phyloP scores from a whole-genome alignment of 2,329 filamentous ascomycete genomes.

The Trichoderma sp. region DNA sequence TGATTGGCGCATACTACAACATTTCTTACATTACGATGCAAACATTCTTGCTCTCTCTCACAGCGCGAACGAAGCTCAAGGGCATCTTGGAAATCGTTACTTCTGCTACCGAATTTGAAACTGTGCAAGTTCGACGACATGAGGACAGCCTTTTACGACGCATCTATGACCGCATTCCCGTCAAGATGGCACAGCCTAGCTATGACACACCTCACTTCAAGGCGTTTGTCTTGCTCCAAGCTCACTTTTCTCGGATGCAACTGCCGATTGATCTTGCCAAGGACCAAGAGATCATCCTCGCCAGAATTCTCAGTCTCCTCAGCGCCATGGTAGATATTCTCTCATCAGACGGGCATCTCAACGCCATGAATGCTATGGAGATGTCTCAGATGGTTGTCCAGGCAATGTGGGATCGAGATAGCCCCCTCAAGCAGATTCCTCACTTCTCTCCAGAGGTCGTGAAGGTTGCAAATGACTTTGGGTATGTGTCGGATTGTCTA shows the following conservation, averaged over 20 bases:
- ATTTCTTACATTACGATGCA: slow-evolving; percentile 99
- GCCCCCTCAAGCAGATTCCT: slow-evolving; percentile 94
- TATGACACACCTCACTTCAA: slow-evolving; percentile 98
- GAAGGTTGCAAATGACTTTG: slow-evolving; percentile 77
- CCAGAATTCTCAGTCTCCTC: slow-evolving; percentile 82
- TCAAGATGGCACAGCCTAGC: slow-evolving; percentile 86
- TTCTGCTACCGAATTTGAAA: slow-evolving; percentile 94
- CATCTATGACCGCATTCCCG: slow-evolving; percentile 91
- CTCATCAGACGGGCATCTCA: slow-evolving; percentile 92
- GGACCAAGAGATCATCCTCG: slow-evolving; percentile 87
- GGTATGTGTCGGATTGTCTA: slow-evolving; percentile 52
- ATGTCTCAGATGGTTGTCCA: slow-evolving; percentile 99
- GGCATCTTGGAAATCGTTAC: slow-evolving; percentile 96
- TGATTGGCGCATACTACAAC: slow-evolving; percentile 99
- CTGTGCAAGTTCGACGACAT: slow-evolving; percentile 90
- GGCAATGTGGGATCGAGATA: slow-evolving; percentile 98
- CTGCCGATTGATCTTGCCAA: slow-evolving; percentile 93
- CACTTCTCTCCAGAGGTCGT: slow-evolving; percentile 86
- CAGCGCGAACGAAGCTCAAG: slow-evolving; percentile 89
- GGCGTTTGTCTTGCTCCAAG: slow-evolving; percentile 93
- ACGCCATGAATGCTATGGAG: slow-evolving; percentile 98
- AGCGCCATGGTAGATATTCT: slow-evolving; percentile 94
- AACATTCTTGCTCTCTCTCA: slow-evolving; percentile 91
- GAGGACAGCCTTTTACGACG: slow-evolving; percentile 85
- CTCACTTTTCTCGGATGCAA: slow-evolving; percentile 97